phyloP scores from a whole-genome alignment of 1,139 yeast species.

The Yamadazyma triangularis region DNA sequence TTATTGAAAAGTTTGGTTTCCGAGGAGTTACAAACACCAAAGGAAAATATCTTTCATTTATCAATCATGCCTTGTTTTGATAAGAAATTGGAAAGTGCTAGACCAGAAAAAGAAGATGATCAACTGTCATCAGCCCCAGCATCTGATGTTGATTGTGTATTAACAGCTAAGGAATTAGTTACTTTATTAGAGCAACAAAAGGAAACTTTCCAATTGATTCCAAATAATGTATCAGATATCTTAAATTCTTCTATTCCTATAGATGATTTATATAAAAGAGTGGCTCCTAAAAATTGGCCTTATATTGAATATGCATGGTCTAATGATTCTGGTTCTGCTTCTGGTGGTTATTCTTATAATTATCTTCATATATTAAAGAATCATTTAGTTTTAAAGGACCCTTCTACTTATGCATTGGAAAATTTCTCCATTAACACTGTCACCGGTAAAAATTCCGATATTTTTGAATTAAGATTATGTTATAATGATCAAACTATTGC shows the following conservation, averaged over 20 bases:
- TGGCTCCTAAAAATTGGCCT: constrained; percentile 61
- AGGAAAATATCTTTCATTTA: constrained; percentile 62
- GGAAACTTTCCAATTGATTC: constrained; percentile 19
- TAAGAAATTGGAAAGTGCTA: constrained; percentile 89
- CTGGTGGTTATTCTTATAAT: constrained; percentile 83
- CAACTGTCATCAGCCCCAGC: constrained; percentile 9
- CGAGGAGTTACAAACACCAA: constrained; percentile 26
- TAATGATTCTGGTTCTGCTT: constrained; percentile 71
- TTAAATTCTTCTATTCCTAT: constrained; percentile 11
- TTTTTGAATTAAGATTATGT: constrained; percentile 59
- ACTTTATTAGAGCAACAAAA: constrained; percentile 54
- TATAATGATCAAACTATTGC: constrained; percentile 41
- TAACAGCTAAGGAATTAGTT: constrained; percentile 84
- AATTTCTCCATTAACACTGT: constrained; percentile 22
- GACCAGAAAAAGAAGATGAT: constrained; percentile 49
- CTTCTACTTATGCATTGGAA: constrained; percentile 15
- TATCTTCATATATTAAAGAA: constrained; percentile 42
- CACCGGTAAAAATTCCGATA: constrained; percentile 73
- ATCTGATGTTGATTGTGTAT: constrained; percentile 85
- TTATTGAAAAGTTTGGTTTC: constrained; percentile 59
- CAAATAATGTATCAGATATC: constrained; percentile 11
- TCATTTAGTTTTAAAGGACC: constrained; percentile 20
- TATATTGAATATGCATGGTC: constrained; percentile 56
- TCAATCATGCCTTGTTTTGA: constrained; percentile 97
- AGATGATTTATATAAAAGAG: constrained; percentile 23